Percentiles rank a stretch among this genome's conserved stretches.
These are phyloP conservation scores for Pseudopithomyces maydicus DNA, from an alignment of 2,329 filamentous ascomycete genomes.

Conservation along the genomic window DNA sequence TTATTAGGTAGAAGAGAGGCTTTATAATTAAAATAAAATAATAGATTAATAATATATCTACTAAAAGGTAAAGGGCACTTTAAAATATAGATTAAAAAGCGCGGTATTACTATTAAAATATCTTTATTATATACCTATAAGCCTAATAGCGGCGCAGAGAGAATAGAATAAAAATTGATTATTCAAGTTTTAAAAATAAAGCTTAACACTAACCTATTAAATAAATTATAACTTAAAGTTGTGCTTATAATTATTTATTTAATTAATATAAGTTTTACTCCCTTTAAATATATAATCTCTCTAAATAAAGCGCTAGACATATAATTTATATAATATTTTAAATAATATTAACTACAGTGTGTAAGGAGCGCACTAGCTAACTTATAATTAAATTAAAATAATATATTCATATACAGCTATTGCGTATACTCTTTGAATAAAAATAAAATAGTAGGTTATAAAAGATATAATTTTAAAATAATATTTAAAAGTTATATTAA, in stretches of 20 bases:
- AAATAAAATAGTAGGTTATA: neutral
- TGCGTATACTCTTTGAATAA: neutral
- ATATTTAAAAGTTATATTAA: neutral
- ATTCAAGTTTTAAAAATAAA: neutral
- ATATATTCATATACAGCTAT: neutral
- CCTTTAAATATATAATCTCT: neutral
- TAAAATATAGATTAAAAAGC: too few relatives aligned
- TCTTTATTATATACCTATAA: neutral
- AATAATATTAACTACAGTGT: neutral
- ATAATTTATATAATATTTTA: neutral
- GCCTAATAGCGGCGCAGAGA: neutral
- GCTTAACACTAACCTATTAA: neutral
- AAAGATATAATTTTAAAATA: neutral
- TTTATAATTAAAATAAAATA: too few relatives aligned
- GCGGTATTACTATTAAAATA: neutral
- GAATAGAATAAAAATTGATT: neutral
- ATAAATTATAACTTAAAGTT: neutral
- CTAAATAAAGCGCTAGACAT: neutral
- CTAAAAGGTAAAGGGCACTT: too few relatives aligned
- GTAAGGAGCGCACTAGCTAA: neutral
- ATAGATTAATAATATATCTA: too few relatives aligned
- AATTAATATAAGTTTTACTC: neutral
- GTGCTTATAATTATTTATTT: neutral
- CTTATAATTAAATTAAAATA: neutral
- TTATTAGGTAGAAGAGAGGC: too few relatives aligned